These are phyloP conservation scores for Lithospermum erythrorhizon DNA, from an alignment of 257 asterid genomes.

Conservation along the genomic window DNA sequence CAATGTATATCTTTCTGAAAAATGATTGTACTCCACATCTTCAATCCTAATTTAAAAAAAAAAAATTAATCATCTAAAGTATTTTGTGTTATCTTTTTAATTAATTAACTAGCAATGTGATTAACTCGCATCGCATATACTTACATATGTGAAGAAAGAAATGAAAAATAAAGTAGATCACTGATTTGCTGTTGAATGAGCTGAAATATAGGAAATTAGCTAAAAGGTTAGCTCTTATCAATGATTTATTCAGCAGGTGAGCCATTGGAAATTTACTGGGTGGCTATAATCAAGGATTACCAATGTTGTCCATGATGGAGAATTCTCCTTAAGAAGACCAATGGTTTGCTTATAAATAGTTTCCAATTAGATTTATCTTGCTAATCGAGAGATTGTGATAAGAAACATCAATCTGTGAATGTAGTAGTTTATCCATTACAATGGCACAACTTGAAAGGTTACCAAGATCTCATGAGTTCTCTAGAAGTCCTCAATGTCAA, in stretches of 20 bases:
- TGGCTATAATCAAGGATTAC: neutral
- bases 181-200: neutral
- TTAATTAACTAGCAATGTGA: neutral
- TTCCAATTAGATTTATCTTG: neutral
- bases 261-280: neutral
- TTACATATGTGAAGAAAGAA: too few relatives aligned
- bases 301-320: neutral
- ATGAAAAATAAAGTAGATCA: neutral
- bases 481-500: conserved; percentile 19
- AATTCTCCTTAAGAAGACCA: neutral
- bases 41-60: neutral
- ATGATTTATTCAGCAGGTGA: neutral
- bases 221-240: neutral
- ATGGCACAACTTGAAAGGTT: conserved; percentile 52
- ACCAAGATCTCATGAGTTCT: conserved; percentile 22
- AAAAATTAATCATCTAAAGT: too few relatives aligned
- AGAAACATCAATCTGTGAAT: neutral
- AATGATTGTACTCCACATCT: neutral
- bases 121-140: neutral
- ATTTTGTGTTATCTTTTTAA: too few relatives aligned
- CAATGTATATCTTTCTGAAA: too few relatives aligned
- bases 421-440: neutral
- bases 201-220: neutral
- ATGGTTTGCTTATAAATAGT: neutral
- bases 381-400: neutral